phyloP scores from a whole-genome alignment of 768 basidiomycete genomes.

The Termitomyces sp. region DNA sequence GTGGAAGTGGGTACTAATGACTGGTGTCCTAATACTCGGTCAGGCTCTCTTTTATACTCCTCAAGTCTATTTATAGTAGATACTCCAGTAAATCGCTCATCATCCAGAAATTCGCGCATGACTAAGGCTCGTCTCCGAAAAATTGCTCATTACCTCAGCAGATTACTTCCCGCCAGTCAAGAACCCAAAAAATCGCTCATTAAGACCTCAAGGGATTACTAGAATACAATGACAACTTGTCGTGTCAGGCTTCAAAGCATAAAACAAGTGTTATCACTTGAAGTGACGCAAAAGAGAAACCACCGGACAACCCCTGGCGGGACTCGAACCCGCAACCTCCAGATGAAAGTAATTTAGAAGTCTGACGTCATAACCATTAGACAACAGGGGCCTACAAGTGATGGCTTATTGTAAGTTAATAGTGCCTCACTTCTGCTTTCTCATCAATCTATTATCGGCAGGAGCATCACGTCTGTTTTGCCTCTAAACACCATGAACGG shows the following conservation, averaged over 20 bases:
- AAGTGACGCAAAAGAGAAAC: too few relatives aligned
- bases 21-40: neutral
- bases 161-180: too few relatives aligned
- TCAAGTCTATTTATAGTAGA: too few relatives aligned
- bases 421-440: too few relatives aligned
- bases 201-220: too few relatives aligned
- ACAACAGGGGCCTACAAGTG: slow-evolving; percentile 63
- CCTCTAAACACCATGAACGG: slow-evolving; percentile 11
- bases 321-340: slow-evolving; percentile 88
- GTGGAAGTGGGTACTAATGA: neutral
- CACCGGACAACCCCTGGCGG: slow-evolving; percentile 63
- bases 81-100: slow-evolving; percentile 1
- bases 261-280: too few relatives aligned
- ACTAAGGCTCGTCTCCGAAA: neutral
- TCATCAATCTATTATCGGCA: too few relatives aligned
- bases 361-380: slow-evolving; percentile 92
- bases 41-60: neutral
- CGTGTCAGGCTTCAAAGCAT: too few relatives aligned
- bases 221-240: too few relatives aligned
- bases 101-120: neutral
- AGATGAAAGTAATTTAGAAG: slow-evolving; percentile 60
- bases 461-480: neutral
- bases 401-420: fast-evolving
- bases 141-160: neutral
- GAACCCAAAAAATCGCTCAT: too few relatives aligned